Evolutionary conservation across 2,329 filamentous ascomycete species (phyloP).

Genomic region (Didymella segeticola): DNA sequence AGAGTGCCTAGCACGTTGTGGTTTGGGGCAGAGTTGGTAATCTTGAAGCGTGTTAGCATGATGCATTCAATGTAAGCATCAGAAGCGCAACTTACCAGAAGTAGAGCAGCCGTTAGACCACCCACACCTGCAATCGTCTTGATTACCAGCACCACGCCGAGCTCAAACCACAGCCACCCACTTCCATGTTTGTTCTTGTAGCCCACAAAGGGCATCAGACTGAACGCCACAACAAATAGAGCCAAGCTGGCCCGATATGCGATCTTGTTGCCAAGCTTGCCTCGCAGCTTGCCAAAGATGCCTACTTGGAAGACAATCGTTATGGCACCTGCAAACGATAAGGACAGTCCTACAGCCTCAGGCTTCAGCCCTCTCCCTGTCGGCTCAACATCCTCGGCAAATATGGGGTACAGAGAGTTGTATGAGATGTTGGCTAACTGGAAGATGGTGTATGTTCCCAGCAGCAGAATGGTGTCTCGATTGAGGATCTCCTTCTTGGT

Average conservation of each 20-base stretch:
- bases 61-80: neutral
- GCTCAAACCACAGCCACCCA: slow-evolving; percentile 76
- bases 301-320: slow-evolving; percentile 92
- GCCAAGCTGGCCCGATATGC: slow-evolving; percentile 82
- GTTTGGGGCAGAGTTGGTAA: slow-evolving; percentile 91
- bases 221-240: slow-evolving; percentile 81
- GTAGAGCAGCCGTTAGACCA: slow-evolving; percentile 85
- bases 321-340: slow-evolving; percentile 82
- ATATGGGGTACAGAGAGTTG: slow-evolving; percentile 94
- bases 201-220: slow-evolving; percentile 88
- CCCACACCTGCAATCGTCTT: slow-evolving; percentile 92
- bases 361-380: slow-evolving; percentile 78
- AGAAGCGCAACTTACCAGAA: slow-evolving; percentile 67
- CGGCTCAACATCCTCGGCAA: slow-evolving; percentile 76
- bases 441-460: slow-evolving; percentile 89
- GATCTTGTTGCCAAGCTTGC: slow-evolving; percentile 81
- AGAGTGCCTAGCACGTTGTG: slow-evolving; percentile 85
- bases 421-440: slow-evolving; percentile 94
- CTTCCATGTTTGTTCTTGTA: slow-evolving; percentile 69
- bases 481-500: slow-evolving; percentile 71
- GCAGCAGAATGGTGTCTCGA: slow-evolving; percentile 79
- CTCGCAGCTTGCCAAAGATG: slow-evolving; percentile 79
- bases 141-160: slow-evolving; percentile 80
- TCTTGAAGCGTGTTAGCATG: slow-evolving; percentile 58
- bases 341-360: slow-evolving; percentile 80